Evolutionary conservation across 2,329 filamentous ascomycete genomes (phyloP).

Genomic region (Aspergillus caelatus): DNA sequence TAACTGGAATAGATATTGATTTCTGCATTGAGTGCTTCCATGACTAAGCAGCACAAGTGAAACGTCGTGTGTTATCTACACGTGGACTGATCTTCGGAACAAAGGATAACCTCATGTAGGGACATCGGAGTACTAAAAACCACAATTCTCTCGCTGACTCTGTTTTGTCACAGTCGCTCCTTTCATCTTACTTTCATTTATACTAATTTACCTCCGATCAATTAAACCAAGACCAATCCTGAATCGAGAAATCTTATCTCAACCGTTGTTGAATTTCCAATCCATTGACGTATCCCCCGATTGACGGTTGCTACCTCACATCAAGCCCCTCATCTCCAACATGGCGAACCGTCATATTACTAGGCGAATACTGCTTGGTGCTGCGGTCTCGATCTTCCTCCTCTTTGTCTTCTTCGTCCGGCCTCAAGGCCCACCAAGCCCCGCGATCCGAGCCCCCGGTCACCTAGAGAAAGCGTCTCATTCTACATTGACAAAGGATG

Average conservation of each 20-base stretch:
- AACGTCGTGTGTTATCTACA: conserved; percentile 1
- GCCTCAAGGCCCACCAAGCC: conserved; percentile 41
- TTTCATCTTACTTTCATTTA: not conserved
- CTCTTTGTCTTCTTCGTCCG: conserved; percentile 43
- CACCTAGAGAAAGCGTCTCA: conserved; percentile 38
- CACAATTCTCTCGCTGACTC: not conserved
- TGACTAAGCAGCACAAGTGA: conserved; percentile 9
- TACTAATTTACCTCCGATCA: not conserved
- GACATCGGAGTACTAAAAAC: conserved; percentile 1
- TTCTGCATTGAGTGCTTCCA: not conserved
- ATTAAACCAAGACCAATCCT: not conserved
- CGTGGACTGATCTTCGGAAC: conserved; percentile 10
- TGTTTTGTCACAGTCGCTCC: not conserved
- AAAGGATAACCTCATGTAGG: conserved; percentile 7
- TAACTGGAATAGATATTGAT: not conserved
- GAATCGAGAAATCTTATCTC: not conserved
- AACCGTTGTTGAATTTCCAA: not conserved
- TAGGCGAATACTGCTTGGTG: conserved; percentile 37
- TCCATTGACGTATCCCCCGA: not conserved
- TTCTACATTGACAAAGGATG: conserved; percentile 32
- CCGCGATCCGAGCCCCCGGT: conserved; percentile 43
- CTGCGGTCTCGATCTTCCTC: conserved; percentile 35
- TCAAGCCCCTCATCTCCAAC: not conserved
- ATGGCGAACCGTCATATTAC: conserved; percentile 43
- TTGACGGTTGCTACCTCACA: not conserved